A percentile compares a stretch with the other conserved stretches of the same genome.
These are phyloP conservation scores for Neobulgaria alba DNA, from an alignment of 2,329 filamentous ascomycete species.

Conservation along the genomic window DNA sequence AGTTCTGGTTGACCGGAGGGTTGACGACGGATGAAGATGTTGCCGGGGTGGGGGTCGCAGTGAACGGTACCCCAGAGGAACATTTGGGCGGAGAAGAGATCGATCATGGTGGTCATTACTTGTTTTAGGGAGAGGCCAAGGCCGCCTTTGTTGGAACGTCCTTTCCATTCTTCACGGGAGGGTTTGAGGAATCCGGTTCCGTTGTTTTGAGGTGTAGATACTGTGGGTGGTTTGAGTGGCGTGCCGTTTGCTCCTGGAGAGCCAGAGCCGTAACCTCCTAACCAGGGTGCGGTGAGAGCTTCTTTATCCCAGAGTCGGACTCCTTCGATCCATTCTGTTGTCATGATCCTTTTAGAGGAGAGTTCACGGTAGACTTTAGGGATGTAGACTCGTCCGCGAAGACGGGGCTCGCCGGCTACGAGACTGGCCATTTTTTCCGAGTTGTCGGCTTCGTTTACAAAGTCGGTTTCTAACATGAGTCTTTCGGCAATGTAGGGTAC, in stretches of 20 bases:
- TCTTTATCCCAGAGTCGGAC: conserved; percentile 88
- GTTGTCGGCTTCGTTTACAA: conserved; percentile 84
- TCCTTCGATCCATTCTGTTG: conserved; percentile 96
- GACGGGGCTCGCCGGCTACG: conserved; percentile 64
- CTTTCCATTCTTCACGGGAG: conserved; percentile 69
- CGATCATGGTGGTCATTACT: conserved; percentile 94
- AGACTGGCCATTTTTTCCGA: conserved; percentile 74
- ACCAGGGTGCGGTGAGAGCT: conserved; percentile 67
- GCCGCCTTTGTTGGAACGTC: conserved; percentile 63
- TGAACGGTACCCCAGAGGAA: conserved; percentile 95
- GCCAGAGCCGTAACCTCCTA: conserved; percentile 65
- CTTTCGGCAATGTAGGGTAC: conserved; percentile 91
- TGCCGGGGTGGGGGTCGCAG: conserved; percentile 94
- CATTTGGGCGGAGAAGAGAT: conserved; percentile 95
- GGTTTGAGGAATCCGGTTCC: conserved; percentile 63
- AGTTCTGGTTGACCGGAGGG: conserved; percentile 79
- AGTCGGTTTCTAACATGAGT: conserved; percentile 89
- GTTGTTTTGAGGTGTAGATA: conserved; percentile 36
- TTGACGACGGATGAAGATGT: conserved; percentile 87
- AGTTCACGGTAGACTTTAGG: conserved; percentile 78
- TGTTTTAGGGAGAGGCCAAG: conserved; percentile 75
- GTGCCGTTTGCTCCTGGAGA: conserved; percentile 69
- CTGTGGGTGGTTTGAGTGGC: conserved; percentile 37
- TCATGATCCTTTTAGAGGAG: conserved; percentile 75
- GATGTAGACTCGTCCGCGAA: conserved; percentile 78